Percentiles rank a stretch among this genome's conserved stretches.
Evolutionary conservation across 441 rosid species (phyloP).

Genomic region (Adansonia rubrostipa): DNA sequence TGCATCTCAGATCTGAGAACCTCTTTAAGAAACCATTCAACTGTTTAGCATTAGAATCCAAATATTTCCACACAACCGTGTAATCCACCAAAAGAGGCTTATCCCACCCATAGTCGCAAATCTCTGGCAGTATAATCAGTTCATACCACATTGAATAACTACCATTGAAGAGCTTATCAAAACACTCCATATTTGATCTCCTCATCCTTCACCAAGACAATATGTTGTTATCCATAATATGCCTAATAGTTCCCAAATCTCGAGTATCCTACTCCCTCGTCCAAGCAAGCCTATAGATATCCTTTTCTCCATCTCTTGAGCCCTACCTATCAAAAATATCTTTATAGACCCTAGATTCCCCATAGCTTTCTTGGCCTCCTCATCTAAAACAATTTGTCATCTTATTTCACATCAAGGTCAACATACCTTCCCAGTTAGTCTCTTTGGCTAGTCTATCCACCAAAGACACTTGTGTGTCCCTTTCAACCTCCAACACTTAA

Average conservation of each 20-base stretch:
- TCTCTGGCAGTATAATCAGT: no score
- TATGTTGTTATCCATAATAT: not conserved
- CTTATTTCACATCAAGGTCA: not conserved
- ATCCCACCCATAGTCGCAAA: no score
- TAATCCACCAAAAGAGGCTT: not conserved
- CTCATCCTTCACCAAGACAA: no score
- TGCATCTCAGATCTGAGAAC: not conserved
- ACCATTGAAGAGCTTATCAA: no score
- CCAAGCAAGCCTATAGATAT: not conserved
- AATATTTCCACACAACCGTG: not conserved
- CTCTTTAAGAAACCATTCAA: not conserved
- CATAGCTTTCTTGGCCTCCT: not conserved
- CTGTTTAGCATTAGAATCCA: not conserved
- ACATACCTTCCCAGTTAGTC: not conserved
- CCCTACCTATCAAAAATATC: not conserved
- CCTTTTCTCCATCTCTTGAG: not conserved
- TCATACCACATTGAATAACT: no score
- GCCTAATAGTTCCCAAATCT: not conserved
- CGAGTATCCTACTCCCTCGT: not conserved
- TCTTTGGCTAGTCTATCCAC: not conserved
- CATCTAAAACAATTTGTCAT: not conserved
- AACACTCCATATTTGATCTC: no score
- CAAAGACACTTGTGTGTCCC: not conserved
- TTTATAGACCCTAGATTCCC: not conserved
- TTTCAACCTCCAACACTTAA: not conserved